Evolutionary conservation across 2,329 filamentous ascomycete species (phyloP).

Genomic region (Purpureocillium takamizusanense): DNA sequence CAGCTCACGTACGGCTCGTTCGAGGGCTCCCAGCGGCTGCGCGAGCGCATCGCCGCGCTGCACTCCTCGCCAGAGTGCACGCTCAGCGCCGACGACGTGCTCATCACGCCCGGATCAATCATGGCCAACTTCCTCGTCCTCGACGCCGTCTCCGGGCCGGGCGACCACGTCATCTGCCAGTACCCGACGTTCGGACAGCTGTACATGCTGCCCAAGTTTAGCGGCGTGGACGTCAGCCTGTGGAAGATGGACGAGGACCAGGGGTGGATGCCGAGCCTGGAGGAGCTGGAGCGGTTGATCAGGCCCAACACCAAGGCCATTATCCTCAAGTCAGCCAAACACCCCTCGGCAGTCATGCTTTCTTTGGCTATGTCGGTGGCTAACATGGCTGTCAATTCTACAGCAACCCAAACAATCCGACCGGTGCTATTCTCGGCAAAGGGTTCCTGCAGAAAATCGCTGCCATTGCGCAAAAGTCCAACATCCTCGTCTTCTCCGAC

Average conservation of each 20-base stretch:
- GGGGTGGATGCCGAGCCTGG: constrained; percentile 54
- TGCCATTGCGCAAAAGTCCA: constrained; percentile 50
- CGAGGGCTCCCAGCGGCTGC: neutral
- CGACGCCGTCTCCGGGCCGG: constrained; percentile 46
- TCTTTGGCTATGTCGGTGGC: neutral
- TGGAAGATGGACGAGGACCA: constrained; percentile 60
- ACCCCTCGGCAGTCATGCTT: no score
- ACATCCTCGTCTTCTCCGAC: constrained; percentile 62
- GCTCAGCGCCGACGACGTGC: constrained; percentile 43
- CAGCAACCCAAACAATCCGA: constrained; percentile 80
- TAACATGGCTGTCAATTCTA: constrained; percentile 30
- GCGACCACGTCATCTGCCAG: constrained; percentile 74
- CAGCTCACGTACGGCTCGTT: neutral
- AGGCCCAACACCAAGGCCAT: constrained; percentile 54
- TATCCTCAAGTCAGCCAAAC: constrained; percentile 5
- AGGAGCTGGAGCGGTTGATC: constrained; percentile 55
- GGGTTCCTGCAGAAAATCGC: constrained; percentile 52
- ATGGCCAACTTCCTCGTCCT: constrained; percentile 67
- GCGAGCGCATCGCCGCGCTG: constrained; percentile 4
- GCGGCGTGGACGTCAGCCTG: constrained; percentile 65
- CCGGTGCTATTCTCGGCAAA: constrained; percentile 59
- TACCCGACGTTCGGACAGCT: constrained; percentile 79
- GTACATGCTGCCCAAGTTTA: constrained; percentile 60
- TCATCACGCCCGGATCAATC: constrained; percentile 71
- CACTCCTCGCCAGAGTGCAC: constrained; percentile 1